These are phyloP conservation scores for Fraxinus cuspidata DNA, from an alignment of 257 asterid genomes.

Conservation along the genomic window DNA sequence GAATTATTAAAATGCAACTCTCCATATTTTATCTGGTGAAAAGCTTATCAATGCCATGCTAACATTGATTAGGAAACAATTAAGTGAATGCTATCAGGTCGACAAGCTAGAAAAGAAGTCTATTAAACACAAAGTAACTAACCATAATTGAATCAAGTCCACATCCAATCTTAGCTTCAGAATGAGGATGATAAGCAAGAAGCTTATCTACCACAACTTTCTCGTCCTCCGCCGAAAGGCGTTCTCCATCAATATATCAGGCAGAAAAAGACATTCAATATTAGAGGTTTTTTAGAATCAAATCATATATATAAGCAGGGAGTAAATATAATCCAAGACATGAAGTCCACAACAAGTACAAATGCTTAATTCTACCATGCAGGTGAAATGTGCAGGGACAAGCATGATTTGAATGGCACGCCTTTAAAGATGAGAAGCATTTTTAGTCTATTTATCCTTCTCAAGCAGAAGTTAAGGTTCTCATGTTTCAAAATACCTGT, in stretches of 20 bases:
- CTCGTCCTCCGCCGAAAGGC: conserved; percentile 75
- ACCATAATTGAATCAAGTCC: conserved; percentile 98
- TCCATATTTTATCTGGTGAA: no score
- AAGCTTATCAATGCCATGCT: background rate
- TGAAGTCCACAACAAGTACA: background rate
- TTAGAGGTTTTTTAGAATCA: background rate
- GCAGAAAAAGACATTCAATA: conserved; percentile 17
- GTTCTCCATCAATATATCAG: conserved; percentile 89
- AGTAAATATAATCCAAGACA: background rate
- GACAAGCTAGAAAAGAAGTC: background rate
- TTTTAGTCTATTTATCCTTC: background rate
- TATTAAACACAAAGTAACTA: conserved; percentile 32
- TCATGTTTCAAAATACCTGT: background rate
- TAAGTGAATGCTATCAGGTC: background rate
- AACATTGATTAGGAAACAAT: background rate
- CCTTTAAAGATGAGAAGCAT: background rate
- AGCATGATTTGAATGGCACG: background rate
- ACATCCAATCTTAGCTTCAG: conserved; percentile 80
- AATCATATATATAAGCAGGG: background rate
- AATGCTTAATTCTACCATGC: background rate
- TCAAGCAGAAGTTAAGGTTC: background rate
- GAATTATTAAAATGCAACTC: background rate
- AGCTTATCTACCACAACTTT: conserved; percentile 65
- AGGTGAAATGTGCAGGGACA: background rate
- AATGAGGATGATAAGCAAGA: conserved; percentile 87